phyloP scores from a whole-genome alignment of 2,329 filamentous ascomycete genomes.

The Monosporascus cannonballus region DNA sequence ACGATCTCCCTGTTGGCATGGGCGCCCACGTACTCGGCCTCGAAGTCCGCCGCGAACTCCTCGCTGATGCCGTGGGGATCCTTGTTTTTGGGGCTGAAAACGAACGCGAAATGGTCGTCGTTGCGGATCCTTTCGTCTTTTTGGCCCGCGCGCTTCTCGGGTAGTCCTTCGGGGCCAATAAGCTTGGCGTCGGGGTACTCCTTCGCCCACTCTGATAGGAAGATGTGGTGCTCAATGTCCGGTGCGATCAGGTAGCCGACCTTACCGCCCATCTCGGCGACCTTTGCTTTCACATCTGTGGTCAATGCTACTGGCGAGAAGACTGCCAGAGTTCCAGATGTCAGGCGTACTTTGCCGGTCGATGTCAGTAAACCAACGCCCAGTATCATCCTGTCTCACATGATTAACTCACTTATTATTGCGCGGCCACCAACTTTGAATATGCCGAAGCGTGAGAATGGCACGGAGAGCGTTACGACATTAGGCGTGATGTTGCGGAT shows the following conservation, averaged over 20 bases:
- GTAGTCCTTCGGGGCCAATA: slow-evolving; percentile 75
- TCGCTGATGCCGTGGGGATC: slow-evolving; percentile 50
- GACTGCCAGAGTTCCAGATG: slow-evolving; percentile 71
- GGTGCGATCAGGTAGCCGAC: slow-evolving; percentile 82
- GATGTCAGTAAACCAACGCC: neutral
- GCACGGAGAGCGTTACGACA: slow-evolving; percentile 72
- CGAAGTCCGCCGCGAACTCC: slow-evolving; percentile 84
- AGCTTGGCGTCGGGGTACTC: slow-evolving; percentile 75
- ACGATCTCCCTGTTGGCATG: slow-evolving; percentile 84
- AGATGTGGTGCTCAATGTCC: slow-evolving; percentile 94
- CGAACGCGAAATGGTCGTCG: slow-evolving; percentile 56
- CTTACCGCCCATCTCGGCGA: slow-evolving; percentile 58
- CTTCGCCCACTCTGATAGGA: slow-evolving; percentile 76
- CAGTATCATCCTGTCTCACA: neutral
- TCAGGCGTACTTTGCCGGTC: slow-evolving; percentile 59
- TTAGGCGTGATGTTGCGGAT: slow-evolving; percentile 78
- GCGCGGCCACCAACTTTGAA: slow-evolving; percentile 81
- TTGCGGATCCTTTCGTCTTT: slow-evolving; percentile 47
- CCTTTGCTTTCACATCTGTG: slow-evolving; percentile 59
- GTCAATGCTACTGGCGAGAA: slow-evolving; percentile 91
- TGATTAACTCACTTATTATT: slow-evolving; percentile 61
- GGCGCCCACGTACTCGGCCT: slow-evolving; percentile 74
- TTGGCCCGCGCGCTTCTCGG: slow-evolving; percentile 67
- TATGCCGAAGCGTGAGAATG: slow-evolving; percentile 74
- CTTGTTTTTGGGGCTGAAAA: slow-evolving; percentile 56